Evolutionary conservation across 768 basidiomycete species (phyloP).

Genomic region (Mrakia hoshinonis): DNA sequence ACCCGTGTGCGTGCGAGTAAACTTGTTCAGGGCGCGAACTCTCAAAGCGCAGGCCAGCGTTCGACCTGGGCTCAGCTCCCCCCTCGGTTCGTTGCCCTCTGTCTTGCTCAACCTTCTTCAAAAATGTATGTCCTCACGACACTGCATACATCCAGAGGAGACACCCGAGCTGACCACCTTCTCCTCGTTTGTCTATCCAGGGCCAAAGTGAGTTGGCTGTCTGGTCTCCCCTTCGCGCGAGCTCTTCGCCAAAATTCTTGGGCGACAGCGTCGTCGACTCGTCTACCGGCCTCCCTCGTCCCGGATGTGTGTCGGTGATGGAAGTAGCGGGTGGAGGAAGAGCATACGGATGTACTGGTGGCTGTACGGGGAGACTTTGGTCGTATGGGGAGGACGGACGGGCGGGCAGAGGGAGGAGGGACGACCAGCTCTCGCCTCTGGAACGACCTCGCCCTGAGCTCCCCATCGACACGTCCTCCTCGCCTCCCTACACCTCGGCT

Average conservation of each 20-base stretch:
- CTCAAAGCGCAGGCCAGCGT: background rate
- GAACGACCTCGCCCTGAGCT: background rate
- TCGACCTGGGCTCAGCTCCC: background rate
- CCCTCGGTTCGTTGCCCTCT: too few relatives aligned
- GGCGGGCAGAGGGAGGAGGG: background rate
- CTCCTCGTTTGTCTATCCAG: background rate
- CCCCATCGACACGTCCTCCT: background rate
- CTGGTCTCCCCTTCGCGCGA: background rate
- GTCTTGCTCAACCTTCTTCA: background rate
- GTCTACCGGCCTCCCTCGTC: background rate
- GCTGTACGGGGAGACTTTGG: background rate
- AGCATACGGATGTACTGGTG: background rate
- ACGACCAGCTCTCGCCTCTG: background rate
- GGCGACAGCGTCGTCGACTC: background rate
- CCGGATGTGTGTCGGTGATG: background rate
- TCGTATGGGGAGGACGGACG: background rate
- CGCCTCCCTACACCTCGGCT: background rate
- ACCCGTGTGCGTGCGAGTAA: background rate
- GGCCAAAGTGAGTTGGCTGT: constrained; percentile 11
- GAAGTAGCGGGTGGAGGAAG: background rate
- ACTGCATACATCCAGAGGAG: background rate
- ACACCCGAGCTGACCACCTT: background rate
- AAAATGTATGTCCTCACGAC: background rate
- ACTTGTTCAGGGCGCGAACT: background rate
- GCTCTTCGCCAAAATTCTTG: background rate